Evolutionary conservation across 805 yeast genomes (phyloP).

Genomic region (Lipomyces chichibuensis): DNA sequence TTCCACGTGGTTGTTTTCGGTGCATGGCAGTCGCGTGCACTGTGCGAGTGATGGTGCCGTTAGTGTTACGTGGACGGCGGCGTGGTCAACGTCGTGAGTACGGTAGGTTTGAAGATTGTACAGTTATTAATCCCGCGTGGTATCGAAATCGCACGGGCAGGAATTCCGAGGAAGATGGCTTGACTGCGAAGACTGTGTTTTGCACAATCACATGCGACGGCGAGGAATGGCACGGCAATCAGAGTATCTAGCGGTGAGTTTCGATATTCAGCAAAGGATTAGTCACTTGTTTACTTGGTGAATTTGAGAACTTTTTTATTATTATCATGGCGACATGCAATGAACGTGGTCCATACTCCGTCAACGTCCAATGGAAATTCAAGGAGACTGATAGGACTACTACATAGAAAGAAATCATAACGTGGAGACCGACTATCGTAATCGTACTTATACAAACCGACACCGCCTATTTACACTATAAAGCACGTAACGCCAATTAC

Average conservation of each 20-base stretch:
- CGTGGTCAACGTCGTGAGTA: neutral
- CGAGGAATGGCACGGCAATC: too few relatives aligned
- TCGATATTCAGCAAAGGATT: too few relatives aligned
- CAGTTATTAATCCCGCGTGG: neutral
- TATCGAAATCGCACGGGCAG: neutral
- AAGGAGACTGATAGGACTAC: neutral
- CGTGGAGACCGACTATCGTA: neutral
- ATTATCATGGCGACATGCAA: neutral
- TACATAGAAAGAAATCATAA: neutral
- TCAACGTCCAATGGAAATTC: neutral
- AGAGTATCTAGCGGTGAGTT: too few relatives aligned
- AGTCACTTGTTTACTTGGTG: neutral
- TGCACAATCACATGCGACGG: too few relatives aligned
- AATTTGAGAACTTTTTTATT: neutral
- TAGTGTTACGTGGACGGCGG: neutral
- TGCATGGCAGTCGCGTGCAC: neutral
- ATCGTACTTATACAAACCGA: neutral
- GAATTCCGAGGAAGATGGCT: neutral
- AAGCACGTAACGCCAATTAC: slow-evolving; percentile 1
- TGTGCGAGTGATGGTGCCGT: neutral
- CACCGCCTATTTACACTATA: neutral
- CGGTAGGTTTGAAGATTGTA: neutral
- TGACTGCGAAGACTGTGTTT: too few relatives aligned
- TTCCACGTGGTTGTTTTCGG: neutral
- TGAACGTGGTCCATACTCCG: neutral